These are phyloP conservation scores for Saccharomycopsis crataegensis DNA, from an alignment of 1,139 yeast species.

Conservation along the genomic window DNA sequence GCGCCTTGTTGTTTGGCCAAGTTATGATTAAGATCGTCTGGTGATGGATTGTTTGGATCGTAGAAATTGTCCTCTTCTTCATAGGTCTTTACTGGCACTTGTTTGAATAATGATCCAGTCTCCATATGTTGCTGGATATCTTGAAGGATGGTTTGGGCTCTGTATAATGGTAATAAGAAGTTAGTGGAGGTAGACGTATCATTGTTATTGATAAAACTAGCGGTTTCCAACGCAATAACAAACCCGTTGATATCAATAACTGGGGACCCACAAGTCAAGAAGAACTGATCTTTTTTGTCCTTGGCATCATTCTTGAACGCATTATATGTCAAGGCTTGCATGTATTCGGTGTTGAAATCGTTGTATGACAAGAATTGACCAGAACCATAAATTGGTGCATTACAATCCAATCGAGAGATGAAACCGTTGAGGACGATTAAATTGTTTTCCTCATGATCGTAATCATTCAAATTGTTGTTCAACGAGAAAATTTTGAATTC, in stretches of 20 bases:
- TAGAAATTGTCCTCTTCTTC: constrained; percentile 19
- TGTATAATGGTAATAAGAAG: constrained; percentile 78
- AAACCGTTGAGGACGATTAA: constrained; percentile 83
- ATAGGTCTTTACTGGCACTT: constrained; percentile 15
- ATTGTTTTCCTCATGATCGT: constrained; percentile 96
- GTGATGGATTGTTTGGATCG: constrained; percentile 19
- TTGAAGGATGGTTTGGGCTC: constrained; percentile 73
- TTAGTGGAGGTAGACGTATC: constrained; percentile 79
- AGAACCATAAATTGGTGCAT: constrained; percentile 90
- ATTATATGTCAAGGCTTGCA: constrained; percentile 94
- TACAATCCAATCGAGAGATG: constrained; percentile 83
- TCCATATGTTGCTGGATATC: constrained; percentile 56
- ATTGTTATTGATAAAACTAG: constrained; percentile 50
- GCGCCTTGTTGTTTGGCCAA: constrained; percentile 1
- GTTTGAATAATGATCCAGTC: constrained; percentile 11
- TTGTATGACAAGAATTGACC: constrained; percentile 54
- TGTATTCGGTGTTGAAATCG: constrained; percentile 92
- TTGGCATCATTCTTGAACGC: constrained; percentile 43
- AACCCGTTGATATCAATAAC: constrained; percentile 82
- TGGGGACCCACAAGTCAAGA: constrained; percentile 74
- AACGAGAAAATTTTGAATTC: constrained; percentile 63
- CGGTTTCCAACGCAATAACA: constrained; percentile 91
- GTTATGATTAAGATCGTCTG: not conserved
- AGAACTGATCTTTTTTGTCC: constrained; percentile 20
- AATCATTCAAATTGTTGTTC: constrained; percentile 37